These are phyloP conservation scores for Candida sp. DNA, from an alignment of 1,139 yeast genomes.

Conservation along the genomic window DNA sequence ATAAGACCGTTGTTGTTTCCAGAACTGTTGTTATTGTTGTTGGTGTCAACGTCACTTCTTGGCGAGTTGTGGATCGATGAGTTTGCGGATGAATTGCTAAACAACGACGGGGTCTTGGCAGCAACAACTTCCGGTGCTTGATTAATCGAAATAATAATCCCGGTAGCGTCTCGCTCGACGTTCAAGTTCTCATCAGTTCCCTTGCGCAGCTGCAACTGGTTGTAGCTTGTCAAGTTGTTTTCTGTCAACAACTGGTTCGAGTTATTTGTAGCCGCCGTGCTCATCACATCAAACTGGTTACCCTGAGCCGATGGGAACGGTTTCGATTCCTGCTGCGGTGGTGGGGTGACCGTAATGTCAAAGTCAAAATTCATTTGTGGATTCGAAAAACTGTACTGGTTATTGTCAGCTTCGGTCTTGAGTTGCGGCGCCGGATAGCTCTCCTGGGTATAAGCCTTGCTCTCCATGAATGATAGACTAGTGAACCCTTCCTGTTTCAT, in stretches of 20 bases:
- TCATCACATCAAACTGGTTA: conserved; percentile 12
- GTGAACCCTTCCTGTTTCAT: conserved; percentile 4
- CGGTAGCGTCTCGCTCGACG: conserved; percentile 18
- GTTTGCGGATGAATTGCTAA: conserved; percentile 44
- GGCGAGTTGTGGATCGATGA: conserved; percentile 31
- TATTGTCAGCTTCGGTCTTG: conserved; percentile 1
- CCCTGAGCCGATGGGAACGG: conserved; percentile 6
- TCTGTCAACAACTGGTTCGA: conserved; percentile 29
- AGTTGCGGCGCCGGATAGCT: background rate
- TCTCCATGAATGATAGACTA: conserved; percentile 4
- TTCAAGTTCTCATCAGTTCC: conserved; percentile 1
- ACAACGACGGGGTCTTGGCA: conserved; percentile 46
- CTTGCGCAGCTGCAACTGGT: conserved; percentile 10
- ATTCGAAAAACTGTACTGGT: conserved; percentile 10
- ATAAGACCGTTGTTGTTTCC: conserved; percentile 14
- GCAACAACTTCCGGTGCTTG: conserved; percentile 38
- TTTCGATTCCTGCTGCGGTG: conserved; percentile 11
- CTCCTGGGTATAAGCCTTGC: background rate
- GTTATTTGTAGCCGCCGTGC: conserved; percentile 12
- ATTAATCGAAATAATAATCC: conserved; percentile 32
- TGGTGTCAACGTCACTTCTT: conserved; percentile 4
- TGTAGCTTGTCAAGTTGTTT: conserved; percentile 23
- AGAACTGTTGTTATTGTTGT: conserved; percentile 9
- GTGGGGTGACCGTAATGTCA: conserved; percentile 17
- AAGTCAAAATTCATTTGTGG: conserved; percentile 14